Base-by-base conservation (phyloP, 306 rosid genomes). In the Senna siamea region DNA sequence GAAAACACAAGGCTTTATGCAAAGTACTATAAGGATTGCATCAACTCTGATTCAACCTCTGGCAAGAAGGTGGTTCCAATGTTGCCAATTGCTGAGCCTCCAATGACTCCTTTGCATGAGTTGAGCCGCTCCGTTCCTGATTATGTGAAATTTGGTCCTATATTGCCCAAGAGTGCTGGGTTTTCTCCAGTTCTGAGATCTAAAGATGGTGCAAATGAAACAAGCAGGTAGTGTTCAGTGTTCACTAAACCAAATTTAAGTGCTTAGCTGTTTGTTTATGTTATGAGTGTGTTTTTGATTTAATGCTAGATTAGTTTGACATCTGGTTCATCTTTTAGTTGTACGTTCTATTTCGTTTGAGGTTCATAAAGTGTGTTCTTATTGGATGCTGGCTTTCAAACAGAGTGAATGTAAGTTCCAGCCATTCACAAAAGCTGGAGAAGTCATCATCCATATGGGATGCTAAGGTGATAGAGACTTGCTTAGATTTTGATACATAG, bases 11-110 rank as follows among this genome's bases (percentile, higher is more conserved):
- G 81, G 67, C 90, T 89, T 43, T 93, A 82, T 66, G 97, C 98
- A 12, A 93, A 91, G 69, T 88, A 91, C 70, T 91, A 89, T 68
- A 89, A 86, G 77, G 96, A 89, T 69, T 89, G 92, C 69, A 79
- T 88, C 87, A 85, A 76, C 70, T 64, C 73, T 54, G 92, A 93
- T 80, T 85, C 93, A 53, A 53, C 79, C 56, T 78, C 89, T 5
- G 61, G 81, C 66, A 91, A 85, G 86, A 93, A 85, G 84, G 80
- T 87, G 56, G 69, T 79, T 70, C 91, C 94, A 22, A 91, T 91
- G 98, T 69, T 93, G 77, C 97, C 98, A 23, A 93, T 93, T 72
- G 98, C 96, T 0, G 98, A 93, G 86, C 96, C 98, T 1, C 98
- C 98, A 9, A 91, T 85, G 96, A 91, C 97, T 69, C 97, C 97